Percentiles rank a stretch among this genome's conserved stretches.
Conservation (phyloP, 202 grass and related monocot species). For the Eragrostis tef region DNA sequence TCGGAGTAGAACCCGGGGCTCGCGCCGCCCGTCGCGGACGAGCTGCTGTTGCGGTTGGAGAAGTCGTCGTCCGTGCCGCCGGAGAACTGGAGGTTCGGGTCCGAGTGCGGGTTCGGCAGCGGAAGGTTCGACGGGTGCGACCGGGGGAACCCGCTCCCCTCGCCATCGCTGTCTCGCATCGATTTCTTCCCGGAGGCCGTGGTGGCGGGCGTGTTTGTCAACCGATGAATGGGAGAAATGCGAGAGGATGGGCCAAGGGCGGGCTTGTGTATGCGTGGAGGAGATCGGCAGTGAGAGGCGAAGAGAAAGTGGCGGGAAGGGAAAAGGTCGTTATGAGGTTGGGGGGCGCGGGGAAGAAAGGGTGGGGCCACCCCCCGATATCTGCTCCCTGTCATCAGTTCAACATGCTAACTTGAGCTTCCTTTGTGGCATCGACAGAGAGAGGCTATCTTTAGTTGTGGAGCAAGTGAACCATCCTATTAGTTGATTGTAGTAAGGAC, state of each 20-base stretch:
- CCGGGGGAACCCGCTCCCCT: slow-evolving; percentile 51
- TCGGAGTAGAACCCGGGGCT: slow-evolving; percentile 66
- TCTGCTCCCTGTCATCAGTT: slow-evolving; percentile 44
- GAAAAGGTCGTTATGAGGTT: slow-evolving; percentile 43
- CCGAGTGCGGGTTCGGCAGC: slow-evolving; percentile 58
- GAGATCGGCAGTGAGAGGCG: slow-evolving; percentile 42
- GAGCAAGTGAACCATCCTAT: neutral
- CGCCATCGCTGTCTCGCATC: slow-evolving; percentile 63
- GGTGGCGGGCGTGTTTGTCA: neutral
- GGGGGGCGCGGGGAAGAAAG: neutral
- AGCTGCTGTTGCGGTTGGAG: slow-evolving; percentile 74
- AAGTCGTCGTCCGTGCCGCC: slow-evolving; percentile 56
- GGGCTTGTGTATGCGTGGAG: slow-evolving; percentile 50
- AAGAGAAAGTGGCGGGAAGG: slow-evolving; percentile 55
- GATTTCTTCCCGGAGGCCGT: slow-evolving; percentile 32
- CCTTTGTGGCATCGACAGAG: neutral
- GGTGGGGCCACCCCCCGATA: slow-evolving; percentile 18
- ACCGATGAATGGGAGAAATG: slow-evolving; percentile 48
- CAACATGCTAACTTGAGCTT: neutral
- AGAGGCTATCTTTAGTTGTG: slow-evolving; percentile 34
- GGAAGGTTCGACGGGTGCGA: slow-evolving; percentile 66
- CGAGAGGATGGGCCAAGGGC: slow-evolving; percentile 39
- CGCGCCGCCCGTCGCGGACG: slow-evolving; percentile 57
- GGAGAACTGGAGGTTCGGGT: slow-evolving; percentile 54
- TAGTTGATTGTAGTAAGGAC: neutral